Base-by-base conservation (phyloP, 208 protist species). In the Acanthamoeba sp. region DNA sequence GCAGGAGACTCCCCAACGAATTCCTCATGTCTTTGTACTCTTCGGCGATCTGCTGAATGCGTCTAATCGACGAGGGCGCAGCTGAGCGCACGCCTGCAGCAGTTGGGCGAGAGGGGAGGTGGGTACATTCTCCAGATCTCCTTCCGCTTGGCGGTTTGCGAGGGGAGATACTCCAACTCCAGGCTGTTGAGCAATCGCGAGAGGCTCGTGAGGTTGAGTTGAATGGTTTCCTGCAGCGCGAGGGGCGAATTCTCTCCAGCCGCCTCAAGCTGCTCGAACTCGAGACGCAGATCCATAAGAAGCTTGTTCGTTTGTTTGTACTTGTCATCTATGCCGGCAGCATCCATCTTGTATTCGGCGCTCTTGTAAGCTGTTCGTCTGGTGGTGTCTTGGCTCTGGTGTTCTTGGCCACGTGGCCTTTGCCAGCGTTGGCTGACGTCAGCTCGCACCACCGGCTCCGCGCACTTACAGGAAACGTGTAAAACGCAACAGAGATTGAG, bases 111-210 rank as follows among this genome's bases (percentile, higher is more conserved):
- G 34, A 24, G 24, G 57, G 27, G 55, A 3, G n/a, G 18, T n/a
- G 14, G 22, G 62, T 92, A 92, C 87, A 92, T 92, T 71, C 87
- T 40, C 87, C 87, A 92, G 4, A 92, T 66, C 36, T 92, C 87
- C 18, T 52, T 92, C 27, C 87, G 87, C 20, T 73, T 92, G 36
- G 62, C 29, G 27, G 27, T n/a, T 48, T 76, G 87, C 0, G 48
- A 71, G 29, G 87, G 87, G 24, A 92, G 34, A 29, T n/a, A 22
- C 40, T 92, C 57, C 16, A 20, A 22, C 40, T 92, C 87, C 20
- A 92, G 87, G 5, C 36, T 71, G 55, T 45, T 22, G 0, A 71
- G 34, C n/a, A 76, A 73, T 45, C 57, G 34, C 14, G 57, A 34
- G 4, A 92, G 87, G 1, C 27, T 73, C 22, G 32, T 73, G 27